Percentiles rank a stretch among this genome's conserved stretches.
Conservation (phyloP, 2,329 filamentous ascomycete species). For the Colletotrichum spaethianum region DNA sequence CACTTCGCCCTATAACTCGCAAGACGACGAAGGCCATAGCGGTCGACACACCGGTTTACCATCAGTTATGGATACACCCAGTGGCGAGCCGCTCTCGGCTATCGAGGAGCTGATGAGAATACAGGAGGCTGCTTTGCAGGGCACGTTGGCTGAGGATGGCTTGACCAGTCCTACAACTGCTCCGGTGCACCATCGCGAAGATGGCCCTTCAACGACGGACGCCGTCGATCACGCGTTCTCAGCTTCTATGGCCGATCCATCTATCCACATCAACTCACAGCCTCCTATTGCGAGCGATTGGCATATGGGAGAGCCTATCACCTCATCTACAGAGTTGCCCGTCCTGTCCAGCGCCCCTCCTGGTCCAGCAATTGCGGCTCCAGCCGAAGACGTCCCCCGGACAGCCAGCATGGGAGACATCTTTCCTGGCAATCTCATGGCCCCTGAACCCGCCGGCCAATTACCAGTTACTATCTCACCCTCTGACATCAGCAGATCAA, state of each 20-base stretch:
- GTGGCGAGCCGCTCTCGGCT: slow-evolving; percentile 34
- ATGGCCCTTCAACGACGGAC: background rate
- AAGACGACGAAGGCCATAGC: background rate
- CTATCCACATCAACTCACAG: slow-evolving; percentile 37
- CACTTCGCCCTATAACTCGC: background rate
- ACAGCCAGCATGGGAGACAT: slow-evolving; percentile 40
- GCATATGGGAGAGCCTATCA: slow-evolving; percentile 12
- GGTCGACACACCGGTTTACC: background rate
- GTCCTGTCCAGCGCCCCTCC: slow-evolving; percentile 16
- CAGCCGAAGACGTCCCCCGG: slow-evolving; percentile 6
- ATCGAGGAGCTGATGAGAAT: slow-evolving; percentile 36
- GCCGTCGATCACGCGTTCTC: slow-evolving; percentile 9
- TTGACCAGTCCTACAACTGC: slow-evolving; percentile 13
- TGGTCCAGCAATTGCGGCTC: background rate
- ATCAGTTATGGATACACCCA: slow-evolving; percentile 19
- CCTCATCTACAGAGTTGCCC: slow-evolving; percentile 33
- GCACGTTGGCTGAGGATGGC: slow-evolving; percentile 1
- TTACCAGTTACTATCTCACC: slow-evolving; percentile 54
- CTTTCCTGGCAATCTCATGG: slow-evolving; percentile 43
- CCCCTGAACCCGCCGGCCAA: slow-evolving; percentile 42
- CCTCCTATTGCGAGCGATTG: slow-evolving; percentile 23
- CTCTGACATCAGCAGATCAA: slow-evolving; percentile 53
- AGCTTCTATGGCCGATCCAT: slow-evolving; percentile 10
- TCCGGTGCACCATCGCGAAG: background rate
- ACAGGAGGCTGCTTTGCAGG: slow-evolving; percentile 29